A percentile compares a stretch with the other conserved stretches of the same genome.
Evolutionary conservation across 1,139 yeast genomes (phyloP).

Genomic region (Insectozyma bohioensis): DNA sequence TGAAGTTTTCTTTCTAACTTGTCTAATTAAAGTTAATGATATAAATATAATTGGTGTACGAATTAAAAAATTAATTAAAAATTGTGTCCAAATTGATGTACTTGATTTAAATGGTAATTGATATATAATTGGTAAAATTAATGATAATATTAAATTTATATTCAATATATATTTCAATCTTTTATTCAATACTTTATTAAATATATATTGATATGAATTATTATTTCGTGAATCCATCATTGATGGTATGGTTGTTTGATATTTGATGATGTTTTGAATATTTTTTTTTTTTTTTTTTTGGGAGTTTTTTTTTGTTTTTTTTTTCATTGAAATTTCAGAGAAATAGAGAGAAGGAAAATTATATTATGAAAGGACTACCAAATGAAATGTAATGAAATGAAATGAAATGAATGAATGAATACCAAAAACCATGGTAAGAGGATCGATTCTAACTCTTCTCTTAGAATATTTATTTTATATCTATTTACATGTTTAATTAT

Average conservation of each 20-base stretch:
- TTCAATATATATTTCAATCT: conserved; percentile 39
- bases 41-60: conserved; percentile 34
- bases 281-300: conserved; percentile 1
- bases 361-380: too few species aligned
- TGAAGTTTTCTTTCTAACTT: conserved; percentile 48
- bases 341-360: too few species aligned
- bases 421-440: too few species aligned
- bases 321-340: too few species aligned
- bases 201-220: conserved; percentile 28
- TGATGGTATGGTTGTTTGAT: not conserved
- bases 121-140: conserved; percentile 25
- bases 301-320: too few species aligned
- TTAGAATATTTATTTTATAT: not conserved
- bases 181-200: conserved; percentile 32
- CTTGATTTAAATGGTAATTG: conserved; percentile 26
- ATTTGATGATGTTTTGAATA: not conserved
- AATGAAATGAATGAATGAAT: too few species aligned
- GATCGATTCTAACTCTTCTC: too few species aligned
- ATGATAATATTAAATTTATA: conserved; percentile 27
- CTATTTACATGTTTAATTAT: conserved; percentile 6
- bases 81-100: conserved; percentile 27
- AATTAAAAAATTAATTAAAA: conserved; percentile 23
- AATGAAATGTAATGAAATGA: too few species aligned
- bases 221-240: conserved; percentile 5
- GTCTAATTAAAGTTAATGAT: conserved; percentile 38